Evolutionary conservation across 1,284 basidiomycete genomes (phyloP).

Genomic region (Boletus sp.): DNA sequence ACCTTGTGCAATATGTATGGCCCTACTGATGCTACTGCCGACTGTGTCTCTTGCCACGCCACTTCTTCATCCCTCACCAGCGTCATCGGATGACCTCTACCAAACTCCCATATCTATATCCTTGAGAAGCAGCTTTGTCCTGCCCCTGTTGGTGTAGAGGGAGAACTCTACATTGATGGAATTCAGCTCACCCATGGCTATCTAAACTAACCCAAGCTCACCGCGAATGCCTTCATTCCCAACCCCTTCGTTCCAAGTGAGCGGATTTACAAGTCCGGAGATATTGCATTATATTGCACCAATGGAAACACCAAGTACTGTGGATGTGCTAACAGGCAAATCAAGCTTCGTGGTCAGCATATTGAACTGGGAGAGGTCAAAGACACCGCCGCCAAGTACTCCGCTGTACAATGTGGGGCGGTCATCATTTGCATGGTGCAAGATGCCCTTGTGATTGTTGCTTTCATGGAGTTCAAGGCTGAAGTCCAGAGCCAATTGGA

Average conservation of each 20-base stretch:
- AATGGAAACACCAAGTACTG: slow-evolving; percentile 38
- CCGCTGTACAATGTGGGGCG: slow-evolving; percentile 23
- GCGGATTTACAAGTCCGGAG: slow-evolving; percentile 36
- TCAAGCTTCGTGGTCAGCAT: slow-evolving; percentile 40
- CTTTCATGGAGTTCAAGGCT: slow-evolving; percentile 34
- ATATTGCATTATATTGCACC: slow-evolving; percentile 31
- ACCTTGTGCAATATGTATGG: slow-evolving; percentile 40
- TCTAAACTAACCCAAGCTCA: slow-evolving; percentile 36
- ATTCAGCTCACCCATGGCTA: slow-evolving; percentile 39
- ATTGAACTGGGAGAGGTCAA: slow-evolving; percentile 39
- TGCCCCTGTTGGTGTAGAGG: slow-evolving; percentile 37
- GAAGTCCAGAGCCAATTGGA: slow-evolving; percentile 21
- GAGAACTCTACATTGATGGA: slow-evolving; percentile 39
- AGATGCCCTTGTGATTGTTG: slow-evolving; percentile 36
- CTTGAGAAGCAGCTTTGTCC: slow-evolving; percentile 38
- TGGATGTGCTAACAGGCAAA: slow-evolving; percentile 37
- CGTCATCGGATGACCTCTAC: slow-evolving; percentile 38
- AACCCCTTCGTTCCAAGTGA: slow-evolving; percentile 35
- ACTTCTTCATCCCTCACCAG: slow-evolving; percentile 24
- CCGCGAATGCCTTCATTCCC: slow-evolving; percentile 27
- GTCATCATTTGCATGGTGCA: slow-evolving; percentile 35
- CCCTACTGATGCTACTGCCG: slow-evolving; percentile 40
- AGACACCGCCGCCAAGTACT: slow-evolving; percentile 33
- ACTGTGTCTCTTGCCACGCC: slow-evolving; percentile 37
- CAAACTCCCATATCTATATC: slow-evolving; percentile 39